Evolutionary conservation across 78 protist genomes (phyloP).

Genomic region (Chrysochromulina parva): DNA sequence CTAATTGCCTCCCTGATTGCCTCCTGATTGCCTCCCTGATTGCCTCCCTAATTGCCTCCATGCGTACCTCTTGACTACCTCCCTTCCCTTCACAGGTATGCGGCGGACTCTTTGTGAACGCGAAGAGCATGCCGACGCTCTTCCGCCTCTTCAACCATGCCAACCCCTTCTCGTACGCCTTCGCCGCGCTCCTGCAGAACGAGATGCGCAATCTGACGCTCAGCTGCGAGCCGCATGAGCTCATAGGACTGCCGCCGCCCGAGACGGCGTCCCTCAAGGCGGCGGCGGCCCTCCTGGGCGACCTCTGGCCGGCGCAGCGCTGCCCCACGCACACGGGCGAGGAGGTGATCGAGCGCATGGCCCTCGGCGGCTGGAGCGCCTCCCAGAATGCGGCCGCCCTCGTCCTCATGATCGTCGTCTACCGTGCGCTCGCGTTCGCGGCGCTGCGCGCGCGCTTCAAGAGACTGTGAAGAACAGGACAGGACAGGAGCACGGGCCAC

Average conservation of each 20-base stretch:
- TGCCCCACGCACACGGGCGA: background rate
- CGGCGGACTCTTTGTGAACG: background rate
- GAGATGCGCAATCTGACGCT: background rate
- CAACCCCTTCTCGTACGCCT: background rate
- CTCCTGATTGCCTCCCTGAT: too few species aligned
- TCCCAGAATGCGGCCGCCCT: background rate
- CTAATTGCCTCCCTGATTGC: too few species aligned
- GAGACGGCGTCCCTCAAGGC: background rate
- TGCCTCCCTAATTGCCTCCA: too few species aligned
- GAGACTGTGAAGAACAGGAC: too few species aligned
- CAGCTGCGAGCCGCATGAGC: background rate
- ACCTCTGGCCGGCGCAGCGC: background rate
- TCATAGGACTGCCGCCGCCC: background rate
- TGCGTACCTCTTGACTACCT: too few species aligned
- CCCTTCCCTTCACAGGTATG: background rate
- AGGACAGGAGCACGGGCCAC: too few species aligned
- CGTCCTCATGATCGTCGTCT: background rate
- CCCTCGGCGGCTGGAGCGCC: background rate
- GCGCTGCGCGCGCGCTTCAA: background rate
- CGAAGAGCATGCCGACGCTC: background rate
- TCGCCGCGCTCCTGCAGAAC: background rate
- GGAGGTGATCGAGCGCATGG: background rate
- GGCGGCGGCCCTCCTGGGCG: background rate
- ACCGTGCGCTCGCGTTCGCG: background rate
- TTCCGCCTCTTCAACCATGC: background rate